phyloP scores from a whole-genome alignment of 2,329 filamentous ascomycete species.

The Claviceps citrina region DNA sequence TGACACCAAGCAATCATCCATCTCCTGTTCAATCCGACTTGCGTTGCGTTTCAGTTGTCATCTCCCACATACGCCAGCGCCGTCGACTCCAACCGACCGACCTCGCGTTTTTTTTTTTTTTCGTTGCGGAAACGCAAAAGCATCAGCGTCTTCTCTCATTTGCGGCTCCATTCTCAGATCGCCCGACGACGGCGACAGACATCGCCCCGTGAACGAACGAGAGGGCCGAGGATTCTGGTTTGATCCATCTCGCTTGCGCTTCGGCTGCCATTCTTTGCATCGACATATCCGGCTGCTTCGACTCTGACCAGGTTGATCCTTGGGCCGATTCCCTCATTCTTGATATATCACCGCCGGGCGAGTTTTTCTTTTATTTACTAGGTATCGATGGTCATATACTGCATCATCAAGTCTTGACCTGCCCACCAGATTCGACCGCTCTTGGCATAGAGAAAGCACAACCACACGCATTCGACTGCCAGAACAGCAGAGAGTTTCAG shows the following conservation, averaged over 20 bases:
- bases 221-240: neutral
- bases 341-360: constrained; percentile 6
- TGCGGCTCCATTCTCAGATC: no score
- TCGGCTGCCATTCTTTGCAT: constrained; percentile 8
- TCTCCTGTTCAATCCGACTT: no score
- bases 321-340: constrained; percentile 22
- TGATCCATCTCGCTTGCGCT: neutral
- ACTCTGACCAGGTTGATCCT: constrained; percentile 39
- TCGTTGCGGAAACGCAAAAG: neutral
- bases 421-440: no score
- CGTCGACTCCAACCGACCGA: neutral
- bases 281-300: constrained; percentile 8
- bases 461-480: neutral
- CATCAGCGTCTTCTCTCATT: no score
- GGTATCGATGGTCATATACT: no score
- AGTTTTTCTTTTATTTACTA: neutral
- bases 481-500: neutral
- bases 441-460: neutral
- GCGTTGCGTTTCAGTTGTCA: no score
- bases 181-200: neutral
- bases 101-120: neutral
- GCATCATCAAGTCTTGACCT: no score
- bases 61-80: constrained; percentile 2
- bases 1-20: no score
- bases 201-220: neutral